Conservation (phyloP, 2,329 filamentous ascomycete genomes). For the Xylariaceae sp. region DNA sequence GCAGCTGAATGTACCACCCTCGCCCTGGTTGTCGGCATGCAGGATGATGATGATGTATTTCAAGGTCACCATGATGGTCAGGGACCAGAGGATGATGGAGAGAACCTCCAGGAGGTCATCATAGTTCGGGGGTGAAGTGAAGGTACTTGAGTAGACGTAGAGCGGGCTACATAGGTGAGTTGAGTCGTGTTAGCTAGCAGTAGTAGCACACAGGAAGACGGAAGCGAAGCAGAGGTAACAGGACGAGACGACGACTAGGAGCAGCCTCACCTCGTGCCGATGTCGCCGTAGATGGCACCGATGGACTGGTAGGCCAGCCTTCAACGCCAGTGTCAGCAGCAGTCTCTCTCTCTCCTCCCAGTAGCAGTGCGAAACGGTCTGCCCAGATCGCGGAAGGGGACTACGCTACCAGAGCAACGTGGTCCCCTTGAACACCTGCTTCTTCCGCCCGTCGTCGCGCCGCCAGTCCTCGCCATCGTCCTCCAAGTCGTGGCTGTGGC, state of each 20-base stretch:
- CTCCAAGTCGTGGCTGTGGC: conserved; percentile 21
- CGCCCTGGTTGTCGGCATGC: conserved; percentile 60
- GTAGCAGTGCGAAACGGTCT: not conserved
- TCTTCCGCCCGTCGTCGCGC: conserved; percentile 24
- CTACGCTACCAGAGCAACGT: conserved; percentile 27
- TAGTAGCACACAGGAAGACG: conserved; percentile 1
- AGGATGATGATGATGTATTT: conserved; percentile 64
- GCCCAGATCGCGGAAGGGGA: conserved; percentile 2
- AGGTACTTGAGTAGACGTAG: conserved; percentile 65
- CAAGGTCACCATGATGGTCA: conserved; percentile 61
- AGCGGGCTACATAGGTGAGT: conserved; percentile 48
- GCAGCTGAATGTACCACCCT: conserved; percentile 62
- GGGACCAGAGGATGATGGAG: conserved; percentile 62
- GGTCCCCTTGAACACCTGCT: conserved; percentile 29
- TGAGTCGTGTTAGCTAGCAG: no score
- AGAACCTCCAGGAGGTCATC: conserved; percentile 56
- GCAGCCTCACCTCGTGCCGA: conserved; percentile 42
- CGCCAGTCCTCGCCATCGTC: conserved; percentile 27
- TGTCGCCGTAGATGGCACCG: conserved; percentile 64
- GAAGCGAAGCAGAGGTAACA: not conserved
- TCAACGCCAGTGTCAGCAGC: conserved; percentile 3
- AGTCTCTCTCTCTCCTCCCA: conserved; percentile 1
- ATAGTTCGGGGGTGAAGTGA: conserved; percentile 45
- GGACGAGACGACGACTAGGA: not conserved
- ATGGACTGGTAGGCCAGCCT: conserved; percentile 57